Percentiles rank a stretch among this genome's conserved stretches.
phyloP scores from a whole-genome alignment of 1,284 basidiomycete species.

The Tilletia horrida region DNA sequence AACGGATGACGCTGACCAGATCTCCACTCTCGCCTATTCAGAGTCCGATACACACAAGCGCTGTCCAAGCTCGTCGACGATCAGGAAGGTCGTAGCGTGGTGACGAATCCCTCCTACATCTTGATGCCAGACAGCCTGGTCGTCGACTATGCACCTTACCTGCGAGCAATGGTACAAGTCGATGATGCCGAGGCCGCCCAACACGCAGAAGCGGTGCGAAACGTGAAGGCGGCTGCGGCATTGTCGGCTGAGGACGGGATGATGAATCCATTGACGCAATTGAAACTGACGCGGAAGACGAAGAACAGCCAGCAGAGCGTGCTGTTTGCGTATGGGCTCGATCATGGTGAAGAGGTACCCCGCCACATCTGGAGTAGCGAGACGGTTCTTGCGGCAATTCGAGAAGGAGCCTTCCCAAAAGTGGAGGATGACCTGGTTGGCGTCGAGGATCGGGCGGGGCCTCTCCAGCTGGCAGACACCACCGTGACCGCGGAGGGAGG shows the following conservation, averaged over 20 bases:
- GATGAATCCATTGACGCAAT: background rate
- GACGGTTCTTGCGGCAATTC: background rate
- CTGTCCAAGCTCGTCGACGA: slow-evolving; percentile 11
- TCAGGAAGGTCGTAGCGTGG: slow-evolving; percentile 22
- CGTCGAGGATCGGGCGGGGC: background rate
- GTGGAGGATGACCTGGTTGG: background rate
- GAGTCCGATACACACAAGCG: slow-evolving; percentile 13
- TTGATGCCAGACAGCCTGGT: slow-evolving; percentile 53
- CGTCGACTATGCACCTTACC: slow-evolving; percentile 70
- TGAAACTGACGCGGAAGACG: slow-evolving; percentile 1
- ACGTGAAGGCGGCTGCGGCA: background rate
- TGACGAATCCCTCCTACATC: slow-evolving; percentile 5
- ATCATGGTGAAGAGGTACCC: background rate
- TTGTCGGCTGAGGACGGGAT: background rate
- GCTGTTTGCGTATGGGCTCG: background rate
- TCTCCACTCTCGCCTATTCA: no score
- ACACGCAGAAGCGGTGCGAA: slow-evolving; percentile 30
- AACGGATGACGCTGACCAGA: no score
- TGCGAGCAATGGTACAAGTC: slow-evolving; percentile 66
- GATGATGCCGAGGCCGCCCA: slow-evolving; percentile 63
- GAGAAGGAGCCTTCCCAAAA: background rate
- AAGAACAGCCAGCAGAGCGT: slow-evolving; percentile 10
- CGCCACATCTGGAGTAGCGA: background rate
- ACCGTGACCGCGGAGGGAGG: no score
- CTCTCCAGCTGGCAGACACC: background rate